A percentile compares a stretch with the other conserved stretches of the same genome.
Evolutionary conservation across 208 protist genomes (phyloP).

Genomic region (Tritrichomonas foetus): DNA sequence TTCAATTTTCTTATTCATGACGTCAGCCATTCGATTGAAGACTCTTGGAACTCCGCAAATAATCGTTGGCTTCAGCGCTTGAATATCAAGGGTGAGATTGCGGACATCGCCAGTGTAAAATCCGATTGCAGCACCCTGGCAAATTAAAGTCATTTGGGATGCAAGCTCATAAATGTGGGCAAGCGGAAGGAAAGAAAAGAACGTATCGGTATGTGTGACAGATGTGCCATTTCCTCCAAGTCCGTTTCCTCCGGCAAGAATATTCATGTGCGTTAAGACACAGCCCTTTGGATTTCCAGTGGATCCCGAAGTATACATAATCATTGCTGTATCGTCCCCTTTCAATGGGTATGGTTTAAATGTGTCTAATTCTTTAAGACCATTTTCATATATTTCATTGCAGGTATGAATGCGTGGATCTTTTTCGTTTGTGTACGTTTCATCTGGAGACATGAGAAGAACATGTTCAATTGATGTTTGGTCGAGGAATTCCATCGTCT

Average conservation of each 20-base stretch:
- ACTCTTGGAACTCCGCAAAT: slow-evolving; percentile 66
- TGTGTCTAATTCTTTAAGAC: neutral
- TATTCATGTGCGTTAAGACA: neutral
- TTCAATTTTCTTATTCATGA: neutral
- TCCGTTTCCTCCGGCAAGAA: neutral
- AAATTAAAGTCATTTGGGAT: slow-evolving; percentile 42
- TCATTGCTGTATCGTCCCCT: neutral
- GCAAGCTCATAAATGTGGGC: slow-evolving; percentile 21
- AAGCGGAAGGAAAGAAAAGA: slow-evolving; percentile 22
- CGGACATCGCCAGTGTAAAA: slow-evolving; percentile 63
- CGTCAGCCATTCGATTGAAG: slow-evolving; percentile 61
- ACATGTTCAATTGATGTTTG: neutral
- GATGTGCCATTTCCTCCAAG: neutral
- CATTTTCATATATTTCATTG: neutral
- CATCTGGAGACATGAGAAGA: neutral
- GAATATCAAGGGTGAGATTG: slow-evolving; percentile 63
- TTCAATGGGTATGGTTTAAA: neutral
- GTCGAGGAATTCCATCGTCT: neutral
- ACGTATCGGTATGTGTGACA: neutral
- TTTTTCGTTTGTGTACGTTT: neutral
- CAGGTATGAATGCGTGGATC: neutral
- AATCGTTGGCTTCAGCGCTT: slow-evolving; percentile 63
- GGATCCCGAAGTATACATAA: neutral
- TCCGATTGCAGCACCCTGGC: slow-evolving; percentile 54
- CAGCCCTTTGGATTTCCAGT: slow-evolving; percentile 33